A percentile compares a stretch with the other conserved stretches of the same genome.
Conservation (phyloP, 345 rosid genomes). For the Jatropha curcas region DNA sequence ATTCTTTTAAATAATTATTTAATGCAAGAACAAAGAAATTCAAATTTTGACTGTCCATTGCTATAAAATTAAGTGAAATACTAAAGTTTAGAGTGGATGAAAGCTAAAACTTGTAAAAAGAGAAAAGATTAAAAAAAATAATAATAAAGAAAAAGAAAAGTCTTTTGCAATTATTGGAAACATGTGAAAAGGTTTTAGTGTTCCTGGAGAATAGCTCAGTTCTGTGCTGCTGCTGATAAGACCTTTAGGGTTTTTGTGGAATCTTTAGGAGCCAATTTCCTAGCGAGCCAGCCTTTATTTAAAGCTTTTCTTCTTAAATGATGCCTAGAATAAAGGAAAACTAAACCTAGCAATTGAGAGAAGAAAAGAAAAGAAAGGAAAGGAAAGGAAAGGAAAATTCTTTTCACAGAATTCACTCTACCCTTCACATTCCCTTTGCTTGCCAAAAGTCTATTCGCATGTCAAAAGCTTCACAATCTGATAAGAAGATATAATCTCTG, state of each 20-base stretch:
- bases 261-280: constrained; percentile 41
- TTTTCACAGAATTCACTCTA: constrained; percentile 27
- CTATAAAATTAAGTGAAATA: not conserved
- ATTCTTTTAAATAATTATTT: no score
- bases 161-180: constrained; percentile 3
- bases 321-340: constrained; percentile 10
- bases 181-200: constrained; percentile 6
- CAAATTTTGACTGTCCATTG: no score
- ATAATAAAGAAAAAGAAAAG: no score
- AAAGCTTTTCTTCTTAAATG: constrained; percentile 12
- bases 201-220: not conserved
- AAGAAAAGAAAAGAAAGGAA: not conserved
- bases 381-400: constrained; percentile 21
- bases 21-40: no score
- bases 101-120: not conserved
- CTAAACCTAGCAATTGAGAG: not conserved
- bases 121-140: not conserved
- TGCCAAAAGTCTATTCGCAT: not conserved
- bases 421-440: constrained; percentile 3
- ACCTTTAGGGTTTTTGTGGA: constrained; percentile 4
- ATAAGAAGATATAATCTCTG: no score
- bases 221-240: not conserved
- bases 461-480: not conserved
- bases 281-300: constrained; percentile 24
- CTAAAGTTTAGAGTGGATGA: not conserved